Percentiles rank a stretch among this genome's conserved stretches.
These are phyloP conservation scores for Claviceps arundinis DNA, from an alignment of 2,329 filamentous ascomycete species.

Conservation along the genomic window DNA sequence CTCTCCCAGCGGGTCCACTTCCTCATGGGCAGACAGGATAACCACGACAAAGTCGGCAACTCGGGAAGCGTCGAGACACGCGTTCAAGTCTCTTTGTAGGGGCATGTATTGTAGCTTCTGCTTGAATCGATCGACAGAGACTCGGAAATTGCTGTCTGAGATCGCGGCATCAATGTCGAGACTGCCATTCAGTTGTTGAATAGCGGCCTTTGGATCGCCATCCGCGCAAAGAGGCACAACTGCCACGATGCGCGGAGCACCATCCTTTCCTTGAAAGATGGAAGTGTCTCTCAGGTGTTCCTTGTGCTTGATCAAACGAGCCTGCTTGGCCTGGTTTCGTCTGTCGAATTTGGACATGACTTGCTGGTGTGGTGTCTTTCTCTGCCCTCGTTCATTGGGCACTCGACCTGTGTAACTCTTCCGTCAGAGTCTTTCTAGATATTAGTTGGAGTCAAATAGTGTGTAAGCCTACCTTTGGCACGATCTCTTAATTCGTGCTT, in stretches of 20 bases:
- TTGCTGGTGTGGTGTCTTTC: slow-evolving; percentile 88
- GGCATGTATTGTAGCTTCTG: slow-evolving; percentile 83
- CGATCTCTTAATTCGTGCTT: slow-evolving; percentile 78
- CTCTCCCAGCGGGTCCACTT: slow-evolving; percentile 77
- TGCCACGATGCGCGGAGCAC: slow-evolving; percentile 76
- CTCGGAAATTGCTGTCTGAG: slow-evolving; percentile 44
- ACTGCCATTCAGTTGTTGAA: slow-evolving; percentile 60
- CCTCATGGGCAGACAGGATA: slow-evolving; percentile 66
- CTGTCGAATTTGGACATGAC: slow-evolving; percentile 96
- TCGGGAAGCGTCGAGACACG: slow-evolving; percentile 72
- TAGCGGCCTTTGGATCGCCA: slow-evolving; percentile 52
- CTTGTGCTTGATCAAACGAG: slow-evolving; percentile 68
- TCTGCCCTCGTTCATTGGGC: slow-evolving; percentile 54
- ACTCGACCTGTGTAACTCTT: slow-evolving; percentile 53
- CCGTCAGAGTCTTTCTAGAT: background rate
- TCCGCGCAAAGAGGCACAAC: slow-evolving; percentile 72
- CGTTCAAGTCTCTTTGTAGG: slow-evolving; percentile 57
- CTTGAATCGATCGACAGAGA: slow-evolving; percentile 81
- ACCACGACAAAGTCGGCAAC: slow-evolving; percentile 87
- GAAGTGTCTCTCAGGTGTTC: slow-evolving; percentile 68
- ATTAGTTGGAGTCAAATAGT: background rate
- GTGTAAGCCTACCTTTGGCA: slow-evolving; percentile 53
- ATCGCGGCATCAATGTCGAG: slow-evolving; percentile 63
- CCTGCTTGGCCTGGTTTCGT: slow-evolving; percentile 87
- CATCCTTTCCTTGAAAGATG: slow-evolving; percentile 76